These are phyloP conservation scores for Comarum palustre DNA, from an alignment of 306 rosid species.

Conservation along the genomic window DNA sequence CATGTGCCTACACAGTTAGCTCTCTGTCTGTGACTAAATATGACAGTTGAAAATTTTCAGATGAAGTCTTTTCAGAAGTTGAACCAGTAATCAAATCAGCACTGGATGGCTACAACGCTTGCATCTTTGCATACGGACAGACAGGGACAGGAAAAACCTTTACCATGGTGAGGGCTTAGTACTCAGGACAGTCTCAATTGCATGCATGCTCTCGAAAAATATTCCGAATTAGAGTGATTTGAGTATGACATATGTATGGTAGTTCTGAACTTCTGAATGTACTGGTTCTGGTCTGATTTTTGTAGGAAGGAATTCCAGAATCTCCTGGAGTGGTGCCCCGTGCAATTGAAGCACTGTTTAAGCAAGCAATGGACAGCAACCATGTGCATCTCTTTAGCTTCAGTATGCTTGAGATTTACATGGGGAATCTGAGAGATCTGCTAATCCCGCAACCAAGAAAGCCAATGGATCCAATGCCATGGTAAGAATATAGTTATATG, in stretches of 20 bases:
- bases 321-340: conserved; percentile 39
- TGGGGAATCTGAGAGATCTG: conserved; percentile 42
- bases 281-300: conserved; percentile 11
- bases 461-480: conserved; percentile 31
- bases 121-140: conserved; percentile 46
- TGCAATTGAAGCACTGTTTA: conserved; percentile 36
- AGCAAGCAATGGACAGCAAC: conserved; percentile 35
- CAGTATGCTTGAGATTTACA: conserved; percentile 50
- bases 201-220: background rate
- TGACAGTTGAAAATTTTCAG: conserved; percentile 22
- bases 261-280: background rate
- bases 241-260: background rate
- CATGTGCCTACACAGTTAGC: background rate
- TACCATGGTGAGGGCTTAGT: conserved; percentile 34
- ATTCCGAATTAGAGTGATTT: background rate
- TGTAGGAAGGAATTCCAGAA: conserved; percentile 36
- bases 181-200: background rate
- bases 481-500: conserved; percentile 20
- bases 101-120: conserved; percentile 41
- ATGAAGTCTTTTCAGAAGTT: conserved; percentile 36
- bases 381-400: conserved; percentile 28
- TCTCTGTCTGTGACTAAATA: conserved; percentile 2
- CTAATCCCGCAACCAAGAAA: conserved; percentile 33
- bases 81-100: conserved; percentile 39
- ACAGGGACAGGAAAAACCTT: conserved; percentile 46